Base-by-base conservation (phyloP, 805 yeast species). In the Monosporozyma servazzii region DNA sequence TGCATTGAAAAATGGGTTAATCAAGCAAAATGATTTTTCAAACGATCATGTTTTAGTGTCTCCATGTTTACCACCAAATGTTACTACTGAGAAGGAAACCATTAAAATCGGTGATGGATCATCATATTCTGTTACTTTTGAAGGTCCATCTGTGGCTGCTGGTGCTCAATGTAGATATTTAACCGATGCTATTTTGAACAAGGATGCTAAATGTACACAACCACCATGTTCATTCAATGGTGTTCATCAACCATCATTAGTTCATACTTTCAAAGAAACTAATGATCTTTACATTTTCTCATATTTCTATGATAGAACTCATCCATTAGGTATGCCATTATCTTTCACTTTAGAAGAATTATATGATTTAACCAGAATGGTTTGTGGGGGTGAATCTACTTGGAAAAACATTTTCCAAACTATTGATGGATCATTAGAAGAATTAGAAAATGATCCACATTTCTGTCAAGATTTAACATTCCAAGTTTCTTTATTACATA, bases 181-280 rank as follows among this genome's bases (percentile, higher is more conserved):
- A 43, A 88, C 97, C 29, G 98, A 91, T 66, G 66, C 76, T 50
- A 79, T 88, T 42, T 77, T 93, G 65, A 84, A 87, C 72, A 91
- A 91, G 72, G 96, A 89, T 42, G 75, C 78, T 15, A 80, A 75
- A 54, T 93, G 99, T 75, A 65, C 73, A 1, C 64, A 75, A 31
- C 78, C 80, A 53, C 95, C 99, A 50, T 93, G 99, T 69, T 87
- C 97, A 2, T 93, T 93, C 78, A 88, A 91, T 65, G 99, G 99
- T 64, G 86, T 89, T 48, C 95, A 95, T 70, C 99, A 93, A 74
- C 99, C 99, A 8, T 86, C 95, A 3, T 74, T 93, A 61, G 80
- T 80, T 45, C 79, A 76, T 55, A 82, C 95, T 15, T 93, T 93
- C 77, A 77, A 81, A 50, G 74, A 74, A 51, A 68, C 79, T 31